These are phyloP conservation scores for Cicer pinnatifidum DNA, from an alignment of 306 rosid genomes.

Conservation along the genomic window DNA sequence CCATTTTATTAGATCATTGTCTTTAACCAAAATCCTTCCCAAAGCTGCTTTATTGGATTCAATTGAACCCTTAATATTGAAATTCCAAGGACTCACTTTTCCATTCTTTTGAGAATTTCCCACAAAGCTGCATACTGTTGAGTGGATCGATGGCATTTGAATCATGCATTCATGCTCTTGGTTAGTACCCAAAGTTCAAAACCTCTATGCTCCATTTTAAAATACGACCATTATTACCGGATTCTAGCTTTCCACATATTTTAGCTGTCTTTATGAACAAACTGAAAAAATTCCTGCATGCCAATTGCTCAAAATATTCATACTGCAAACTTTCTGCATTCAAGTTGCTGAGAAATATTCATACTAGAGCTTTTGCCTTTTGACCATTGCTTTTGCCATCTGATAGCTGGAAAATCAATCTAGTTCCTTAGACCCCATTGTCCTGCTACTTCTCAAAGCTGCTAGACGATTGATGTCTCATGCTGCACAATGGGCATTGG, in stretches of 20 bases:
- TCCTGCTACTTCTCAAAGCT: conserved; percentile 47
- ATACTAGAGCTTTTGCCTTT: conserved; percentile 8
- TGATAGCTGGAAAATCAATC: conserved; percentile 78
- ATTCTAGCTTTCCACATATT: neutral
- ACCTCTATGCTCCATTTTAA: conserved; percentile 19
- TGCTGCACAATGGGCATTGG: conserved; percentile 24
- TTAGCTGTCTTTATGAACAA: neutral
- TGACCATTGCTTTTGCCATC: conserved; percentile 25
- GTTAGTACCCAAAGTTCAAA: neutral
- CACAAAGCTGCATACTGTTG: neutral
- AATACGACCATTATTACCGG: neutral
- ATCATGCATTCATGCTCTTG: conserved; percentile 22
- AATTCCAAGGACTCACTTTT: conserved; percentile 66
- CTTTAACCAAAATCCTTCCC: conserved; percentile 80
- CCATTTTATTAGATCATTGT: conserved; percentile 58
- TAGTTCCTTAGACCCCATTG: conserved; percentile 76
- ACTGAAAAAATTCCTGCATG: neutral
- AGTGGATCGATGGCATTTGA: neutral
- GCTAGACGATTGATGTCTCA: conserved; percentile 41
- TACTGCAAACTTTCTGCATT: neutral
- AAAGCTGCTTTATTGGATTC: conserved; percentile 82
- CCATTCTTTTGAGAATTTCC: neutral
- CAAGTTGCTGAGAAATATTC: conserved; percentile 8
- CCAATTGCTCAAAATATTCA: conserved; percentile 13
- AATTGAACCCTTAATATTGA: conserved; percentile 85